Percentiles rank a stretch among this genome's conserved stretches.
phyloP scores from a whole-genome alignment of 2,329 filamentous ascomycete species.

The Fusarium irregulare region DNA sequence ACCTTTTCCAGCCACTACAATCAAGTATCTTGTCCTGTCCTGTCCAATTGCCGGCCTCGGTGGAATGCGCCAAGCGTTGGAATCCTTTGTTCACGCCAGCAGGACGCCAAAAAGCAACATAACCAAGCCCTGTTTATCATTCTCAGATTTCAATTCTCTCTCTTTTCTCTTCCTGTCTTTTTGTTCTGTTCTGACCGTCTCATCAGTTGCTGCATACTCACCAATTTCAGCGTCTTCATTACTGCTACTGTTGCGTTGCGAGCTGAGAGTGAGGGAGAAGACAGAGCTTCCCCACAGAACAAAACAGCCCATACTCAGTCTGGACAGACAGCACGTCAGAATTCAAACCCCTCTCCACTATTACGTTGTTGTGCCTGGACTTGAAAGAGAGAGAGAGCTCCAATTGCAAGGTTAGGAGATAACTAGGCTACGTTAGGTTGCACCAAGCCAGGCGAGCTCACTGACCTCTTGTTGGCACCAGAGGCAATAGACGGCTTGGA shows the following conservation, averaged over 20 bases:
- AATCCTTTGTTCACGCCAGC: conserved; percentile 40
- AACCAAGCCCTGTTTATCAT: conserved; percentile 10
- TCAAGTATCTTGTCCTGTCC: conserved; percentile 16
- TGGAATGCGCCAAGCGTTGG: conserved; percentile 41
- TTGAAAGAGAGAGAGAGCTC: conserved; percentile 24
- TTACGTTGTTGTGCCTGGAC: conserved; percentile 36
- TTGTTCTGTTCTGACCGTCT: background rate
- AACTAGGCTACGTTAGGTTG: conserved; percentile 27
- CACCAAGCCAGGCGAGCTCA: conserved; percentile 37
- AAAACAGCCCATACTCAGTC: conserved; percentile 23
- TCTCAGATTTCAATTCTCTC: conserved; percentile 10
- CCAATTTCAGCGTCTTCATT: background rate
- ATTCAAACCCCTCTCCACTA: conserved; percentile 29
- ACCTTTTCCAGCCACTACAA: conserved; percentile 34
- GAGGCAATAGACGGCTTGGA: conserved; percentile 34
- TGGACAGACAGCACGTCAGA: conserved; percentile 29
- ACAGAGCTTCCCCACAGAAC: conserved; percentile 37
- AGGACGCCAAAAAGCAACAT: conserved; percentile 6
- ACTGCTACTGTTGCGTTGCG: conserved; percentile 2
- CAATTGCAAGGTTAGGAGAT: conserved; percentile 31
- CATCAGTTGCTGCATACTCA: background rate
- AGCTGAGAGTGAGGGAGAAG: conserved; percentile 29
- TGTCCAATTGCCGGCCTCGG: conserved; percentile 37
- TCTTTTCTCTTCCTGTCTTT: background rate
- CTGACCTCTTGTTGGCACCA: conserved; percentile 37